Evolutionary conservation across 176 grass and related monocot species (phyloP), one percentile per base, ranked within the genome.

Genomic region (Eragrostis curvula): DNA sequence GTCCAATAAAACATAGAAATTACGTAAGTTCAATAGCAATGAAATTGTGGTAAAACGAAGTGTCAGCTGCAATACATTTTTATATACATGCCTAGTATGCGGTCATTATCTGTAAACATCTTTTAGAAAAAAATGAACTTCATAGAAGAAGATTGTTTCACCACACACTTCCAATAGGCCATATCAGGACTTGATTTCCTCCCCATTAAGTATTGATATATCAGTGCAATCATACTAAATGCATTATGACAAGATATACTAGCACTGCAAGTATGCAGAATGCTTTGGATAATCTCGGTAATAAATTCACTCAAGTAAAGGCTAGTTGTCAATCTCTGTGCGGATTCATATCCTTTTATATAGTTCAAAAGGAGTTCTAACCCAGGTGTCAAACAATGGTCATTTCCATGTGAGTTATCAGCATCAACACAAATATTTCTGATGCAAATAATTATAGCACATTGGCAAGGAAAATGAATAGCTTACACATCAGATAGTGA

Each of bases 391-490:
- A 12, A 14, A 61, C 24, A 61, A 12, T 11, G 8, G 60, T 41
- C 42, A 65, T 51, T 64, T 74, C 6, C 58, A 42, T 1, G 46
- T 75, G 48, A 76, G 43, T 76, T 56, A 58, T 58, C 68, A 66
- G 60, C 41, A 75, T 43, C 7, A 0, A 30, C 15, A 52, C 15
- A 72, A 48, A 4, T 30, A 23, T 67, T 67, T 51, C 9, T 50
- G 18, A 71, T 60, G 4, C 32, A 36, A 2, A 36, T 36, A 36
- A 36, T 36, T 4, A 36, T 36, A 36, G 32, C 32, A 36, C 2
- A 48, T 10, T 51, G 30, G 32, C 29, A 68, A 25, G 12, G 9
- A 61, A 18, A 59, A 69, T 14, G 39, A 78, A 66, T 25, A 23
- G 55, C 3, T 73, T 50, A 36, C 29, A 61, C 20, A 52, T 11